A percentile compares a stretch with the other conserved stretches of the same genome.
These are phyloP conservation scores for Lyophyllum semitale DNA, from an alignment of 768 basidiomycete species.

Conservation along the genomic window DNA sequence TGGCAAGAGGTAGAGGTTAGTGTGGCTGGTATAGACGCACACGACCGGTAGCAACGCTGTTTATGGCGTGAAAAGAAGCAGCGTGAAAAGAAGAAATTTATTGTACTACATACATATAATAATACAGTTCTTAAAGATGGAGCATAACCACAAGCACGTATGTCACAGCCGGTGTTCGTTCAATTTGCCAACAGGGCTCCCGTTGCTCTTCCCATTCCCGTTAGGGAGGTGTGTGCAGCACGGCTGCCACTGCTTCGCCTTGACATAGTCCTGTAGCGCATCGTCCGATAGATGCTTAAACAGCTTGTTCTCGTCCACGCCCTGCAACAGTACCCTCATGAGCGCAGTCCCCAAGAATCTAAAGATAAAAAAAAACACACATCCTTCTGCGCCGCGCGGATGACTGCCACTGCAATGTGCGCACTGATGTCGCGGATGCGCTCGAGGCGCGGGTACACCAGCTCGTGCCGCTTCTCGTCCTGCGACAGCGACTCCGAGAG, in stretches of 20 bases:
- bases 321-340: slow-evolving; percentile 25
- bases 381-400: slow-evolving; percentile 65
- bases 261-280: slow-evolving; percentile 49
- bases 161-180: slow-evolving; percentile 30
- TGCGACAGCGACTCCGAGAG: slow-evolving; percentile 56
- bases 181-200: background rate
- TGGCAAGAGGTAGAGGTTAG: slow-evolving; percentile 18
- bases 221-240: slow-evolving; percentile 17
- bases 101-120: too few relatives aligned
- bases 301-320: slow-evolving; percentile 45
- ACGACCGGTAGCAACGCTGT: too few relatives aligned
- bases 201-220: background rate
- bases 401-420: slow-evolving; percentile 59
- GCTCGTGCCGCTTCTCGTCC: slow-evolving; percentile 53
- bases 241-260: slow-evolving; percentile 60
- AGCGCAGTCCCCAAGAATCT: background rate
- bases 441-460: slow-evolving; percentile 70
- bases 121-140: too few relatives aligned
- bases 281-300: slow-evolving; percentile 51
- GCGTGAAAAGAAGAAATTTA: too few relatives aligned
- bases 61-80: too few relatives aligned
- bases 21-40: too few relatives aligned
- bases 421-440: slow-evolving; percentile 71
- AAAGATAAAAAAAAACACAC: slow-evolving; percentile 32
- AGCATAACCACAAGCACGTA: too few relatives aligned